Conservation (phyloP, 2,329 filamentous ascomycete species). For the Colletotrichum magnum region DNA sequence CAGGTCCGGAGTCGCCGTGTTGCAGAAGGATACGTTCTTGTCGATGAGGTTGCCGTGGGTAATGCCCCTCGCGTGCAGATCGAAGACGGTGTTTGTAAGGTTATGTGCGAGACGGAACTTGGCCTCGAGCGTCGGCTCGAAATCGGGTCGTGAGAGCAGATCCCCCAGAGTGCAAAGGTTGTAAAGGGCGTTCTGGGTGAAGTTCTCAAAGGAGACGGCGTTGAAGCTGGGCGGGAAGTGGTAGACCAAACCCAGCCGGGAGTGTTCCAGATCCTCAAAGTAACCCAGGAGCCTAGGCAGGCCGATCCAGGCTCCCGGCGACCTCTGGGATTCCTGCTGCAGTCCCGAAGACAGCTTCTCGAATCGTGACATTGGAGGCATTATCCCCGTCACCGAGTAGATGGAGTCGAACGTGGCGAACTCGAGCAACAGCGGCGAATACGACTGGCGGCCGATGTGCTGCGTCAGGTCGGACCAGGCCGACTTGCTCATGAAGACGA, state of each 20-base stretch:
- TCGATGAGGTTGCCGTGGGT: constrained; percentile 79
- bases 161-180: constrained; percentile 68
- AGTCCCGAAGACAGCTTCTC: constrained; percentile 74
- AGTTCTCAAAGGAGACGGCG: constrained; percentile 66
- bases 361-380: constrained; percentile 75
- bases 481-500: constrained; percentile 65
- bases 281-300: constrained; percentile 75
- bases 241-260: constrained; percentile 82
- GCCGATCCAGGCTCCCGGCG: constrained; percentile 71
- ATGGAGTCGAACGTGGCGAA: constrained; percentile 77
- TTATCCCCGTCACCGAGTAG: constrained; percentile 73
- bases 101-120: constrained; percentile 83
- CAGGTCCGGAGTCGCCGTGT: constrained; percentile 57
- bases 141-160: constrained; percentile 65
- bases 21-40: constrained; percentile 77
- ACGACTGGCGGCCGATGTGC: constrained; percentile 59
- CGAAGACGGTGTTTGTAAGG: constrained; percentile 79
- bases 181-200: constrained; percentile 64
- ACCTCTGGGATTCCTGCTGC: constrained; percentile 66
- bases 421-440: constrained; percentile 76
- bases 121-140: constrained; percentile 79
- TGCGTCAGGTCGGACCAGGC: constrained; percentile 65
- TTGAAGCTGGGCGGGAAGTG: constrained; percentile 78
- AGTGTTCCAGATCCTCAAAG: constrained; percentile 80
- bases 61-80: constrained; percentile 78